Conservation (phyloP, 1,139 yeast species). For the Zygosaccharomyces sapae region DNA sequence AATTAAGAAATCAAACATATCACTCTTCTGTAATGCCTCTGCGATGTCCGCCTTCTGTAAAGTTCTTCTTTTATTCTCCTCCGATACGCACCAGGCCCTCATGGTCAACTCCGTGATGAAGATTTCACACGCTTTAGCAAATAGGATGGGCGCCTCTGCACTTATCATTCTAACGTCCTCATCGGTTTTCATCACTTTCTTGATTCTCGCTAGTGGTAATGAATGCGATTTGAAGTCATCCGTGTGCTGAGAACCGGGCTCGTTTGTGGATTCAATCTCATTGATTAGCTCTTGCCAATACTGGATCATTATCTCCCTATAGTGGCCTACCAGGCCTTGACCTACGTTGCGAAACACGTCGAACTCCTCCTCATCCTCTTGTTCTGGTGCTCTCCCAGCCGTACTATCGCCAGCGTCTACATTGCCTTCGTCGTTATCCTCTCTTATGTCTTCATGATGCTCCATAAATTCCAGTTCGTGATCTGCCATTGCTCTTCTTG, state of each 20-base stretch:
- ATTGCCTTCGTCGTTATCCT: conserved; percentile 3
- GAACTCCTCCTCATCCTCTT: conserved; percentile 39
- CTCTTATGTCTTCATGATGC: conserved; percentile 1
- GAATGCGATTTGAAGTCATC: conserved; percentile 88
- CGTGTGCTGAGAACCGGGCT: conserved; percentile 29
- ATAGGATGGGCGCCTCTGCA: conserved; percentile 95
- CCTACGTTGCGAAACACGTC: conserved; percentile 92
- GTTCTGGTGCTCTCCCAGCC: conserved; percentile 16
- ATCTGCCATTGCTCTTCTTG: conserved; percentile 1
- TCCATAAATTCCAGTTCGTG: conserved; percentile 1
- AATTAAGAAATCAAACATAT: conserved; percentile 93
- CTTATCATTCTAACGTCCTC: conserved; percentile 96
- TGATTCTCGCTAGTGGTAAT: conserved; percentile 88
- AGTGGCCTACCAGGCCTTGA: conserved; percentile 80
- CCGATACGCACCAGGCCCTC: conserved; percentile 99
- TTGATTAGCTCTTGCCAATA: conserved; percentile 97
- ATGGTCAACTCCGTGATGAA: conserved; percentile 94
- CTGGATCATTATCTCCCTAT: conserved; percentile 84
- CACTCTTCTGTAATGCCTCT: conserved; percentile 88
- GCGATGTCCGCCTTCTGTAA: conserved; percentile 92
- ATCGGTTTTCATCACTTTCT: conserved; percentile 92
- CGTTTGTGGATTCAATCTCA: conserved; percentile 57
- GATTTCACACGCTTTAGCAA: conserved; percentile 96
- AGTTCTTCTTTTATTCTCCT: conserved; percentile 89
- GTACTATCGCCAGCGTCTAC: neutral